Percentiles rank a stretch among this genome's conserved stretches.
Conservation (phyloP, 2,329 filamentous ascomycete species). For the Sporothrix mexicana region DNA sequence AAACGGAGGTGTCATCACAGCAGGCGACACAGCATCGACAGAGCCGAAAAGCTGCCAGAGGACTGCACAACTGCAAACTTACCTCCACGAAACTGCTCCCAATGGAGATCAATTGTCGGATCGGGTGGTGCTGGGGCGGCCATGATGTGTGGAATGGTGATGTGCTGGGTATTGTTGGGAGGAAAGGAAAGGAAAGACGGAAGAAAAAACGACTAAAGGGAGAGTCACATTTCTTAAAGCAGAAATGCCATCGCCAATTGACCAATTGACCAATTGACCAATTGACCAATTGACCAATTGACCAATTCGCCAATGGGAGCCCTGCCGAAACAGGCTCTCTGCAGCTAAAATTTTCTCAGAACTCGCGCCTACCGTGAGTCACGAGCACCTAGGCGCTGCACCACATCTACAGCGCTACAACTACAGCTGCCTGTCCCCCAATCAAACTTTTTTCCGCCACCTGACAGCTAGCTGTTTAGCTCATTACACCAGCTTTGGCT, state of each 20-base stretch:
- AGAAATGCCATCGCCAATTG: neutral
- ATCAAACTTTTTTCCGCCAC: constrained; percentile 24
- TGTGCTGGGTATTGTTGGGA: constrained; percentile 2
- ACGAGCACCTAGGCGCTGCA: neutral
- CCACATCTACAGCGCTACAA: neutral
- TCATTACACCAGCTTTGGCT: neutral
- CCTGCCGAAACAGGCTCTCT: constrained; percentile 18
- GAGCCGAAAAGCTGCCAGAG: neutral
- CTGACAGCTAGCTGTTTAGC: constrained; percentile 12
- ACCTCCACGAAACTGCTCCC: constrained; percentile 36
- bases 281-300: constrained; percentile 2
- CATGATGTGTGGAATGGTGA: constrained; percentile 19
- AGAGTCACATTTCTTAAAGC: neutral
- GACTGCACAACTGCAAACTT: neutral
- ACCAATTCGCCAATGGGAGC: neutral
- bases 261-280: constrained; percentile 5
- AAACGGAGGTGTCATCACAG: neutral
- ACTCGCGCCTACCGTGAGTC: constrained; percentile 11
- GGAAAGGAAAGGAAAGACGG: neutral
- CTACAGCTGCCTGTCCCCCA: neutral
- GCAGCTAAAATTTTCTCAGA: constrained; percentile 9
- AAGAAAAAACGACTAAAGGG: neutral
- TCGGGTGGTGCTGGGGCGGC: constrained; percentile 29
- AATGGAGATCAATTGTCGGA: constrained; percentile 37
- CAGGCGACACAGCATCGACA: neutral